These are phyloP conservation scores for Calonectria hongkongensis DNA, from an alignment of 2,329 filamentous ascomycete species.

Conservation along the genomic window DNA sequence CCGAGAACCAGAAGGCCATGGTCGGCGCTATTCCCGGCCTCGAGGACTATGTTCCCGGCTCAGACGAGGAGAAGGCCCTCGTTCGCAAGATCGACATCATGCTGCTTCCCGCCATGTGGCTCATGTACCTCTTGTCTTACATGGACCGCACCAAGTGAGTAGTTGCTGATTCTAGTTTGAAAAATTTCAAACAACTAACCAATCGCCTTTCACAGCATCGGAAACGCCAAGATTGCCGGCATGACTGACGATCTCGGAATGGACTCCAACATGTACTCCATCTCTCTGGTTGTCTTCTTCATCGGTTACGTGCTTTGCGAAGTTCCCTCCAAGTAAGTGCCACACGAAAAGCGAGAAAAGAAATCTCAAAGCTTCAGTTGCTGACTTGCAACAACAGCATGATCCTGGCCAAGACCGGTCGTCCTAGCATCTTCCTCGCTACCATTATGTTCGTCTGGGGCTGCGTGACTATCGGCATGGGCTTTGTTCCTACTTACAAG, in stretches of 20 bases:
- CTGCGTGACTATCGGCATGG: constrained; percentile 55
- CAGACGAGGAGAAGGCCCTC: constrained; percentile 58
- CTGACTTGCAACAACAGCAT: constrained; percentile 55
- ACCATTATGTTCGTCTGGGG: constrained; percentile 76
- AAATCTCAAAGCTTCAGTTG: background rate
- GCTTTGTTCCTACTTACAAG: constrained; percentile 52
- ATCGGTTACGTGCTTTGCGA: constrained; percentile 81
- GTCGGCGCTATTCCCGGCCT: constrained; percentile 32
- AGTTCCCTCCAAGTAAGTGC: constrained; percentile 72
- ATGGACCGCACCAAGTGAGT: constrained; percentile 79
- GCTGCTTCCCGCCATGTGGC: constrained; percentile 71
- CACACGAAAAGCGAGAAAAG: background rate
- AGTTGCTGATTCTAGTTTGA: background rate
- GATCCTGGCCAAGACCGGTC: constrained; percentile 74
- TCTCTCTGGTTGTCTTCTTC: constrained; percentile 78
- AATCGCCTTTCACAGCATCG: constrained; percentile 53
- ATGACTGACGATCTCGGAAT: constrained; percentile 67
- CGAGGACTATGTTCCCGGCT: constrained; percentile 54
- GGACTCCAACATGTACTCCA: constrained; percentile 76
- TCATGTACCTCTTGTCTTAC: constrained; percentile 76
- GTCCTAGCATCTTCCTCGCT: constrained; percentile 79
- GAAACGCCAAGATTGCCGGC: constrained; percentile 73
- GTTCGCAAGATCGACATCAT: constrained; percentile 64
- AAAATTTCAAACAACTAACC: constrained; percentile 17
- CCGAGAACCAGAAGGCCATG: constrained; percentile 38